Evolutionary conservation across 345 rosid species (phyloP), one percentile per base, ranked within the genome.

Genomic region (Citropsis articulata): DNA sequence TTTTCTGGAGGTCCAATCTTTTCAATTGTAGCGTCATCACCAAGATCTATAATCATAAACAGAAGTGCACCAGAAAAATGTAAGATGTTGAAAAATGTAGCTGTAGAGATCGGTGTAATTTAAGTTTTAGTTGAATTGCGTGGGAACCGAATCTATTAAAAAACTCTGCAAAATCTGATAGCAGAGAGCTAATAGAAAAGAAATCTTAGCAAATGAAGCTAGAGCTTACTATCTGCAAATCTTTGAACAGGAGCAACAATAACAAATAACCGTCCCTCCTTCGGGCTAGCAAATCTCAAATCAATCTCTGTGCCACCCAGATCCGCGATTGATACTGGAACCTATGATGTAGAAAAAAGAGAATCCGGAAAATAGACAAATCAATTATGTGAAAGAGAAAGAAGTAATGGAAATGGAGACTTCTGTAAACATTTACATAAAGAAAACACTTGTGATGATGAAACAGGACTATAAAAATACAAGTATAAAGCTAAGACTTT

Each of bases 281-380:
- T 93, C 50, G 95, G 79, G 84, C 78, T 92, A 75, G 88, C 90
- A 80, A 95, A 95, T 89, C 98, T 90, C 81, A 95, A 81, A 80
- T 93, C 98, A 78, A 95, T 93, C 91, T 95, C 98, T 0, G 98
- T 95, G 64, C 98, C 98, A 66, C 98, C 98, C 48, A 95, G 90
- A 86, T 95, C 98, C 19, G 98, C 98, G 27, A 95, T 95, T 6
- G 98, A 95, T 59, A 95, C 98, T 0, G 98, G 98, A 78, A 93
- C 97, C 98, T 93, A 87, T 69, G 53, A 55, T 55, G 66, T 22
- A 71, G 78, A 19, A 80, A 57, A 71, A 25, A 63, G 56, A 57
- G 12, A 24, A 69, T 56, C 36, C 30, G 21, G 50, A 14, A 16
- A 45, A 45, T 12, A 30, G 12, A 55, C 31, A 38, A 33, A 56